Conservation (phyloP, 1,284 basidiomycete genomes). For the Anthracocystis panici-leucophaei region DNA sequence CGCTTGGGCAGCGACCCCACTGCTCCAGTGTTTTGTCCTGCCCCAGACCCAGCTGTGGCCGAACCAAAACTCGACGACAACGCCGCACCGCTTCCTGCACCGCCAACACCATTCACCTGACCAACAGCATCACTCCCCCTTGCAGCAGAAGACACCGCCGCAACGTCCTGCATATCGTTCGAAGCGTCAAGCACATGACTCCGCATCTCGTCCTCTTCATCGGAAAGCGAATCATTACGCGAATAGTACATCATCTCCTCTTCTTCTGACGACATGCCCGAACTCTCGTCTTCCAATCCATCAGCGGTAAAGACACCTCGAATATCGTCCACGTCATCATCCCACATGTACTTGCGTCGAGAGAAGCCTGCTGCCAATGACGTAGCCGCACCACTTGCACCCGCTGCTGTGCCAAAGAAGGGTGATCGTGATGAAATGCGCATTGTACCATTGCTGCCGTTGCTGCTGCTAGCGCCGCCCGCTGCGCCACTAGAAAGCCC, state of each 20-base stretch:
- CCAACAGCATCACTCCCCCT: neutral
- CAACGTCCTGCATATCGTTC: constrained; percentile 12
- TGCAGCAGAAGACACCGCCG: neutral
- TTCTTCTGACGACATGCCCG: constrained; percentile 32
- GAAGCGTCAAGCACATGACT: constrained; percentile 7
- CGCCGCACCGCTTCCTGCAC: neutral
- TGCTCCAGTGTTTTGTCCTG: neutral
- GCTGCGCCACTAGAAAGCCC: neutral
- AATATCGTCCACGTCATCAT: constrained; percentile 53
- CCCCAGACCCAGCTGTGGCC: neutral
- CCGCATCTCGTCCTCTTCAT: constrained; percentile 31
- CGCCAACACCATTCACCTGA: neutral
- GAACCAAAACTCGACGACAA: constrained; percentile 20
- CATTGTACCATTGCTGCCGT: neutral
- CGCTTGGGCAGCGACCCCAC: constrained; percentile 36
- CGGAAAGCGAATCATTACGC: constrained; percentile 31
- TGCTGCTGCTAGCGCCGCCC: neutral
- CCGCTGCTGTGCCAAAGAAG: constrained; percentile 21
- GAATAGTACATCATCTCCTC: constrained; percentile 51
- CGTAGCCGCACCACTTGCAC: neutral
- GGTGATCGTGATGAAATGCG: constrained; percentile 23
- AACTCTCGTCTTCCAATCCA: constrained; percentile 42
- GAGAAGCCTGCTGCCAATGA: constrained; percentile 10
- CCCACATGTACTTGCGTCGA: constrained; percentile 48
- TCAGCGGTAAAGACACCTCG: constrained; percentile 39